phyloP scores from a whole-genome alignment of 345 rosid genomes.

The Excoecaria cochinchinensis region DNA sequence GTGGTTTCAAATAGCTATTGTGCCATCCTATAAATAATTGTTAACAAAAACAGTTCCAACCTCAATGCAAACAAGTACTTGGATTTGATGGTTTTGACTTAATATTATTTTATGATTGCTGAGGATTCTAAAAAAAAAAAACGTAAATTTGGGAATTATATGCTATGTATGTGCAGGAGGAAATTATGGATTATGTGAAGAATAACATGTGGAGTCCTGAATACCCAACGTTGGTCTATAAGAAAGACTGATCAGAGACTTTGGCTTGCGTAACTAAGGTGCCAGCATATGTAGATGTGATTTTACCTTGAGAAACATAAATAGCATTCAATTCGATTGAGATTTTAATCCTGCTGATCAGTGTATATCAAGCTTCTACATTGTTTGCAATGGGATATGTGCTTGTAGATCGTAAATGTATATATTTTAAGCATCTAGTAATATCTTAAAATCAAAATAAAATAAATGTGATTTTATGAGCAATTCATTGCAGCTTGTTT shows the following conservation, averaged over 20 bases:
- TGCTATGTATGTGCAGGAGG: slow-evolving; percentile 50
- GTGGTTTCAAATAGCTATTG: too few species aligned
- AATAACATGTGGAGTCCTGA: slow-evolving; percentile 92
- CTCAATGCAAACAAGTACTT: too few species aligned
- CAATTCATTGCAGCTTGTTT: too few species aligned
- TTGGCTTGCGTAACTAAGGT: not conserved
- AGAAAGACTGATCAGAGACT: slow-evolving; percentile 36
- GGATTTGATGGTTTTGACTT: not conserved
- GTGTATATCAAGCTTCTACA: not conserved
- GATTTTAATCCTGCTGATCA: not conserved
- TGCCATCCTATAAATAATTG: too few species aligned
- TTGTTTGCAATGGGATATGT: not conserved
- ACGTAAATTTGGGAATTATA: not conserved
- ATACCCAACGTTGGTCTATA: slow-evolving; percentile 76
- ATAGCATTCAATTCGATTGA: not conserved
- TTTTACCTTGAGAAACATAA: not conserved
- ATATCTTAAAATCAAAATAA: too few species aligned
- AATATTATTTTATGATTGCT: not conserved
- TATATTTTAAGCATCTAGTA: too few species aligned
- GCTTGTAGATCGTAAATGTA: too few species aligned
- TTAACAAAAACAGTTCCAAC: too few species aligned
- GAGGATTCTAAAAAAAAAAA: not conserved
- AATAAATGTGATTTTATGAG: too few species aligned
- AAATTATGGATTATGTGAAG: slow-evolving; percentile 57
- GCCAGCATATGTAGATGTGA: not conserved